A percentile compares a stretch with the other conserved stretches of the same genome.
Evolutionary conservation across 768 basidiomycete genomes (phyloP).

Genomic region (Dioszegia crocea): DNA sequence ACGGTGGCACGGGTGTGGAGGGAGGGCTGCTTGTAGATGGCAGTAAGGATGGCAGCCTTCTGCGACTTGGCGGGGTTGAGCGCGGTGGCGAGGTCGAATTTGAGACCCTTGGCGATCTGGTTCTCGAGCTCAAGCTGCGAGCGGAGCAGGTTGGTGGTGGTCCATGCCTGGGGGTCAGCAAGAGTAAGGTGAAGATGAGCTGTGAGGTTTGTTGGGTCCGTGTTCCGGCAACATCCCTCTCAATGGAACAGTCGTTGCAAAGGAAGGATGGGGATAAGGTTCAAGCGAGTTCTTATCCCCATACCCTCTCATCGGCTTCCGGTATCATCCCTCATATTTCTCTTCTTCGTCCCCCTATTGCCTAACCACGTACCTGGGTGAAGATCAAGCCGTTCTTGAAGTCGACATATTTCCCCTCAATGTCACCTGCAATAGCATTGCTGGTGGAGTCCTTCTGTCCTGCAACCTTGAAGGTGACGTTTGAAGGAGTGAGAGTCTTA

Average conservation of each 20-base stretch:
- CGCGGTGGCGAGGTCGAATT: conserved; percentile 80
- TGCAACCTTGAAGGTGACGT: conserved; percentile 88
- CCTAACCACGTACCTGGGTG: conserved; percentile 55
- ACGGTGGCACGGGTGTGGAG: conserved; percentile 85
- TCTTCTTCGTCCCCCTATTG: not conserved
- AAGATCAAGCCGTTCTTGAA: conserved; percentile 85
- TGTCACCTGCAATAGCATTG: conserved; percentile 71
- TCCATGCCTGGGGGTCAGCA: conserved; percentile 67
- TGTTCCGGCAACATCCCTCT: too few species aligned
- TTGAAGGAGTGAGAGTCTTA: conserved; percentile 57
- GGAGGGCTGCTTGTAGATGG: conserved; percentile 92
- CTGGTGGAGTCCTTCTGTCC: conserved; percentile 75
- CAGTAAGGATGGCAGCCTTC: conserved; percentile 77
- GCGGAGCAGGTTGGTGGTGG: conserved; percentile 86
- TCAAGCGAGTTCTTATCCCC: too few species aligned
- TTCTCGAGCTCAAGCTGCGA: conserved; percentile 92
- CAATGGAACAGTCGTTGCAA: too few species aligned
- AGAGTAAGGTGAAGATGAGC: not conserved
- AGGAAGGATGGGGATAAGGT: too few species aligned
- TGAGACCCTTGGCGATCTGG: conserved; percentile 94
- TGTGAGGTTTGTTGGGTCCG: too few species aligned
- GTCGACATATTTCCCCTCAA: conserved; percentile 93
- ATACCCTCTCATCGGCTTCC: too few species aligned
- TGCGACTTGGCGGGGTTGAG: conserved; percentile 79
- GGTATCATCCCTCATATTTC: not conserved